These are phyloP conservation scores for Cercospora beticola DNA, from an alignment of 2,329 filamentous ascomycete genomes.

Conservation along the genomic window DNA sequence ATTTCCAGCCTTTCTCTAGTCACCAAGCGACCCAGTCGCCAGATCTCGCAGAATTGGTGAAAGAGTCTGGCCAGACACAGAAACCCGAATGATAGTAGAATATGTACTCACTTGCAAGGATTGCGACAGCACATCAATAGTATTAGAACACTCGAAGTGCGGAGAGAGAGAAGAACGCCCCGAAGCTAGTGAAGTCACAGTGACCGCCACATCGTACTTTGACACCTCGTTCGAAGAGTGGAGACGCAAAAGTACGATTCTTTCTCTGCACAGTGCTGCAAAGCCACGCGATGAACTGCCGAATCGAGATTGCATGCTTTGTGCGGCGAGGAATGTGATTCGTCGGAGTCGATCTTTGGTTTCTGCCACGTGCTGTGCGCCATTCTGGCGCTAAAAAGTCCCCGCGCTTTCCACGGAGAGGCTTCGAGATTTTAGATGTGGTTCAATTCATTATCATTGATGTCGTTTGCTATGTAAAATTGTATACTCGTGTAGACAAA, in stretches of 20 bases:
- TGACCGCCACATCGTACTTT: slow-evolving; percentile 12
- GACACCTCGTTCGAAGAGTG: not conserved
- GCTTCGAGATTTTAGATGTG: not conserved
- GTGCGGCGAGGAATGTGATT: not conserved
- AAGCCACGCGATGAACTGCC: slow-evolving; percentile 4
- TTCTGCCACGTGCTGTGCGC: slow-evolving; percentile 2
- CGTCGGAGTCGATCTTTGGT: not conserved
- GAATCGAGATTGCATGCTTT: not conserved
- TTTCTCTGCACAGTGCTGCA: not conserved
- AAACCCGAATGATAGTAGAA: too few species aligned
- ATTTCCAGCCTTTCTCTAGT: too few species aligned
- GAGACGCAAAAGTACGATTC: not conserved
- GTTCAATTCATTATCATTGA: not conserved
- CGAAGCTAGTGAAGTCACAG: slow-evolving; percentile 9
- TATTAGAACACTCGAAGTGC: not conserved
- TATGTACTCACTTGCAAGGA: too few species aligned
- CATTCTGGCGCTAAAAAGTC: not conserved
- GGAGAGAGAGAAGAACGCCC: not conserved
- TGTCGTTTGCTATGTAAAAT: not conserved
- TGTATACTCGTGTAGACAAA: not conserved
- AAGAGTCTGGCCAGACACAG: too few species aligned
- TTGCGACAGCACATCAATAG: not conserved
- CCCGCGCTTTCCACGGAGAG: not conserved
- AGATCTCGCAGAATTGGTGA: too few species aligned
- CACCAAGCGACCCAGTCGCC: too few species aligned